Base-by-base conservation (phyloP, 345 rosid genomes). In the Euphorbia peplus region DNA sequence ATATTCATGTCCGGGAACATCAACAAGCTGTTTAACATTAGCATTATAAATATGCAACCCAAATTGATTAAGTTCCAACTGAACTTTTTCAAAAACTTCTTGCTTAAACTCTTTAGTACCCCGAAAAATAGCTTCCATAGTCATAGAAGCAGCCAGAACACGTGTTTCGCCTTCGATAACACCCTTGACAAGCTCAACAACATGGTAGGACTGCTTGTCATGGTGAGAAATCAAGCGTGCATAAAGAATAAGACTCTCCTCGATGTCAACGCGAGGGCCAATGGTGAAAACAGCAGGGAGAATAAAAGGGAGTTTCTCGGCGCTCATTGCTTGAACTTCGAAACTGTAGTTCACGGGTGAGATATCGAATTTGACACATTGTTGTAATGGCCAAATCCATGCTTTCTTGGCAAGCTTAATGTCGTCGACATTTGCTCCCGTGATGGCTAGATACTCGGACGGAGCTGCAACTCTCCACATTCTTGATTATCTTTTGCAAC, bases 91-190 rank as follows among this genome's bases (percentile, higher is more conserved):
- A 64, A 65, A 64, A 18, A 72, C 70, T 18, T 72, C 70, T 41
- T 48, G 18, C 37, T 66, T 72, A n/a, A 64, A 72, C 19, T 65
- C 70, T 29, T 72, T 72, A 46, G 75, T 46, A 4, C 70, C 71
- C 66, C 19, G 47, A 28, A 57, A 65, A 12, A 66, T 42, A 21
- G 52, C 76, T 37, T 72, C 75, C 75, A 72, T 64, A 8, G 70
- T 72, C 75, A 72, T 64, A 8, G 75, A 55, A 1, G 75, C 75
- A 32, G 75, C 70, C 42, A 72, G 29, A 4, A 72, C 75, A 25
- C 75, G 64, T 2, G 75, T 72, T 56, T 72, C 75, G 0, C 75
- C 75, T 14, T 64, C 75, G 28, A 72, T 72, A 1, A 72, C 69
- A 0, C 75, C 70, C 28, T 72, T 63, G 13, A 72, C 75, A 1